Conservation (phyloP, 345 rosid genomes). For the Populus ilicifolia region DNA sequence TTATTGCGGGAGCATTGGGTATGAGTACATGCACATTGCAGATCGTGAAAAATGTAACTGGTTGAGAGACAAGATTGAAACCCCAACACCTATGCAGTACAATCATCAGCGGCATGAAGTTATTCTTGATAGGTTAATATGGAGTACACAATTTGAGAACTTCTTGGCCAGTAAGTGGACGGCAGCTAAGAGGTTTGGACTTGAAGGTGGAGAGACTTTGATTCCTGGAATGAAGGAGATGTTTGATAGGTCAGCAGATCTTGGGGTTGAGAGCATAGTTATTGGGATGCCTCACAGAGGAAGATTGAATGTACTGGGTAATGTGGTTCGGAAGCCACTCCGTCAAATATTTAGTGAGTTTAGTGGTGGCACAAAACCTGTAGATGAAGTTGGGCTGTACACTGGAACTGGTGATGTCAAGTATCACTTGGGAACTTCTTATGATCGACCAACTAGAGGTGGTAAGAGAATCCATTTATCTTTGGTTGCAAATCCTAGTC, state of each 20-base stretch:
- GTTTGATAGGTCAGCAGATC: conserved; percentile 76
- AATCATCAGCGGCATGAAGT: conserved; percentile 62
- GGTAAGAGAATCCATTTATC: conserved; percentile 81
- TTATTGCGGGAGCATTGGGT: conserved; percentile 79
- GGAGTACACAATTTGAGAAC: conserved; percentile 86
- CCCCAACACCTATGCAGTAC: conserved; percentile 70
- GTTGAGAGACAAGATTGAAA: conserved; percentile 84
- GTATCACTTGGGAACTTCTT: conserved; percentile 81
- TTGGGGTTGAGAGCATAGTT: conserved; percentile 81
- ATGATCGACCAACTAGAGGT: conserved; percentile 85
- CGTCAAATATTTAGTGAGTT: conserved; percentile 81
- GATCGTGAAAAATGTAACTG: conserved; percentile 77
- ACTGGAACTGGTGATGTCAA: conserved; percentile 86
- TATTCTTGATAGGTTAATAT: conserved; percentile 72
- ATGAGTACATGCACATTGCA: conserved; percentile 81
- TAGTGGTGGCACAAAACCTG: conserved; percentile 75
- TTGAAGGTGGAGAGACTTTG: conserved; percentile 87
- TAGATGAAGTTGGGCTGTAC: conserved; percentile 76
- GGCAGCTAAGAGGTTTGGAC: conserved; percentile 81
- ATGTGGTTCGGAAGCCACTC: conserved; percentile 74
- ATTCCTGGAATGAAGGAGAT: conserved; percentile 91
- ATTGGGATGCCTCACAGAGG: conserved; percentile 81
- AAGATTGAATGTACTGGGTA: conserved; percentile 70
- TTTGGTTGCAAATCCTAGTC: conserved; percentile 86
- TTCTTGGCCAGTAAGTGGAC: conserved; percentile 87